Percentiles rank a stretch among this genome's conserved stretches.
phyloP scores from a whole-genome alignment of 208 protist species.

The Endotrypanum monterogeii region DNA sequence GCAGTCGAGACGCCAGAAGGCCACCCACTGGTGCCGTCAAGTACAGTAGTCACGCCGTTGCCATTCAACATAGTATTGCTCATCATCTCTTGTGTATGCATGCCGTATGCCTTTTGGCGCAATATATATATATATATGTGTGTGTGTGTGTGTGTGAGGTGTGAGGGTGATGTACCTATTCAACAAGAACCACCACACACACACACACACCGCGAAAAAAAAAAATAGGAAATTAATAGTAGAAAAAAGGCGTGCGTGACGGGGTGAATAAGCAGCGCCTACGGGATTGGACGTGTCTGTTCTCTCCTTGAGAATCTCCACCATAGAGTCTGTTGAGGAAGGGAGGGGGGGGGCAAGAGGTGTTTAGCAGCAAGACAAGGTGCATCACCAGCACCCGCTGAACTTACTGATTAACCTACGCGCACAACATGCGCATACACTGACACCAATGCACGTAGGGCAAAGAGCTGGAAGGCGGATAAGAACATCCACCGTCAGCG shows the following conservation, averaged over 20 bases:
- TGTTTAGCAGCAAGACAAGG: too few relatives aligned
- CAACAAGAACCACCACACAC: neutral
- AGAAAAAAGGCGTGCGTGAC: neutral
- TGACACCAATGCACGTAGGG: neutral
- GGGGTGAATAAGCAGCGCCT: neutral
- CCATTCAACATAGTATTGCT: neutral
- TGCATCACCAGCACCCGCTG: too few relatives aligned
- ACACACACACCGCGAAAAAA: too few relatives aligned
- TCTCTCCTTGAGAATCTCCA: too few relatives aligned
- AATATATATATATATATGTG: neutral
- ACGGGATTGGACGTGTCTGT: neutral
- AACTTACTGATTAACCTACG: neutral
- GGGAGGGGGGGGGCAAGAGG: too few relatives aligned
- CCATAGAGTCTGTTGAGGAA: too few relatives aligned
- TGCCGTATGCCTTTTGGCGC: neutral
- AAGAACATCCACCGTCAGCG: neutral
- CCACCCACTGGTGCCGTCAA: slow-evolving; percentile 1
- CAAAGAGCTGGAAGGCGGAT: neutral
- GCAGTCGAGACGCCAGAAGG: neutral
- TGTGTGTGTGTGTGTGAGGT: neutral
- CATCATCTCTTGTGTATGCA: neutral
- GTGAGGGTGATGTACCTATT: neutral
- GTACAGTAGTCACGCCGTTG: neutral
- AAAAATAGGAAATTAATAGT: neutral
- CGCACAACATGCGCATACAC: neutral